These are phyloP conservation scores for Bruguiera gymnorhiza DNA, from an alignment of 345 rosid genomes.

Conservation along the genomic window DNA sequence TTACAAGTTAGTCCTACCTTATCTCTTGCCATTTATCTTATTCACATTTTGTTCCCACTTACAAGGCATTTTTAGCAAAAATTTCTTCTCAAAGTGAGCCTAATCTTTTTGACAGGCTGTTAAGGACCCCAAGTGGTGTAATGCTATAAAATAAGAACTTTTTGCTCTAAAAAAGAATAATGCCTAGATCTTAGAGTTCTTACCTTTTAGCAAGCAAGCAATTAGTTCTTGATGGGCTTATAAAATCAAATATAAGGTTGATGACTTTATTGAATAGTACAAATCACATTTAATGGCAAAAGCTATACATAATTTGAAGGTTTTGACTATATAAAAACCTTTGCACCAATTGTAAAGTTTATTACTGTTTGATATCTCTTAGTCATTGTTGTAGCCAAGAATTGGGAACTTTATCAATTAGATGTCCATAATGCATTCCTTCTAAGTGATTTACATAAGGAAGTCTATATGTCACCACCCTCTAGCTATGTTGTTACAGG, in stretches of 20 bases:
- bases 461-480: neutral
- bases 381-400: neutral
- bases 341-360: neutral
- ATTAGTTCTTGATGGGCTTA: neutral
- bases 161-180: neutral
- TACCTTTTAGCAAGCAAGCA: neutral
- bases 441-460: neutral
- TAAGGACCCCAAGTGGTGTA: neutral
- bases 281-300: neutral
- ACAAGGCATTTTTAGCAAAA: too few species aligned
- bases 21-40: too few species aligned
- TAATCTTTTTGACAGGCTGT: neutral
- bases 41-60: too few species aligned
- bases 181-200: neutral
- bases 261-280: neutral
- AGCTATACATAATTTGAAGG: neutral
- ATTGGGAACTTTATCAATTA: neutral
- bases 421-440: neutral
- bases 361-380: neutral
- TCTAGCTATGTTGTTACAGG: rapidly evolving
- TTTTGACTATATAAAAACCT: neutral
- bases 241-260: neutral
- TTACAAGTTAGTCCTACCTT: too few species aligned
- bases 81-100: too few species aligned
- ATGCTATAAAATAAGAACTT: neutral